phyloP scores from a whole-genome alignment of 108 stramenopile genomes.

The Nitzschia palea region DNA sequence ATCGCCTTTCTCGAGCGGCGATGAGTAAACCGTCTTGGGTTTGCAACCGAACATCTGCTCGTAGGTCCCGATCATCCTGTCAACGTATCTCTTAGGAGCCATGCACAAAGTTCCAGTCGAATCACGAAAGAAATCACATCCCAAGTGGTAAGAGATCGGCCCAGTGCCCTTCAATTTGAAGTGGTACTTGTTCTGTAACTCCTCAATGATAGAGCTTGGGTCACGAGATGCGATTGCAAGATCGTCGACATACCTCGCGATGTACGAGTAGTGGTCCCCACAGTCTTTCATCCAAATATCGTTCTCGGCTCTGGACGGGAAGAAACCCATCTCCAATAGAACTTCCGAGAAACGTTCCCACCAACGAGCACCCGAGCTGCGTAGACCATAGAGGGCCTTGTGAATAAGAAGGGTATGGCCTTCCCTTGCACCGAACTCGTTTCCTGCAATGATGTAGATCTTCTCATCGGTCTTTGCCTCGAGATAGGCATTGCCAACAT shows the following conservation, averaged over 20 bases:
- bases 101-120: conserved; percentile 19
- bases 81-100: conserved; percentile 32
- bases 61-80: conserved; percentile 21
- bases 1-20: conserved; percentile 7
- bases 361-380: conserved; percentile 4
- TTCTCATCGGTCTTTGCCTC: conserved; percentile 26
- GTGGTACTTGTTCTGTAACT: background rate
- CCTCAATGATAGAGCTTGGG: conserved; percentile 14
- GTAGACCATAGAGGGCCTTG: conserved; percentile 41
- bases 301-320: conserved; percentile 28
- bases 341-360: conserved; percentile 14
- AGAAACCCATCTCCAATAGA: conserved; percentile 26
- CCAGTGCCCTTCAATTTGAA: conserved; percentile 44
- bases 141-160: conserved; percentile 31
- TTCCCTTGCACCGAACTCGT: background rate
- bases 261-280: conserved; percentile 28
- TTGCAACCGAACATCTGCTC: conserved; percentile 22
- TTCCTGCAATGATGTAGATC: conserved; percentile 26
- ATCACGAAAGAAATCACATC: conserved; percentile 34
- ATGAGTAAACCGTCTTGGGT: conserved; percentile 10
- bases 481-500: conserved; percentile 28
- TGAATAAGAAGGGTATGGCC: conserved; percentile 27
- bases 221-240: conserved; percentile 10
- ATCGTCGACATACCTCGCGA: conserved; percentile 6
- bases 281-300: conserved; percentile 39